Evolutionary conservation across 768 basidiomycete species (phyloP), one percentile per base, ranked within the genome.

Genomic region (Leccinum arenicola): DNA sequence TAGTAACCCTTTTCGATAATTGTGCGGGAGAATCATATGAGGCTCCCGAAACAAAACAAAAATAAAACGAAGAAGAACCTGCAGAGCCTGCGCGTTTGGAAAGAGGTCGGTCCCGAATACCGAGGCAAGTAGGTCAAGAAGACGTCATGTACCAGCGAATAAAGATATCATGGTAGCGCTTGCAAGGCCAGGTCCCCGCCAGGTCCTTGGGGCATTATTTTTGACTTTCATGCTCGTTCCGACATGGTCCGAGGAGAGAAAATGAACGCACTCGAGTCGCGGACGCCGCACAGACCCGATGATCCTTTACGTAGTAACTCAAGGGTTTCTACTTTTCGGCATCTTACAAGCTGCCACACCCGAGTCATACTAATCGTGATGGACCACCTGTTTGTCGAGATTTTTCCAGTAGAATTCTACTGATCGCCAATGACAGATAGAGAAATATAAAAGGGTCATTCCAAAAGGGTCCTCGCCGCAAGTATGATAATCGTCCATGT

Each of bases 241-340:
- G 33, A 33, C 12, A 11, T 27, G 15, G 62, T 15, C 54, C 63
- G 54, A 60, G 36, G 36, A 52, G 47, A 15, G 27, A 52, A 45
- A 40, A 14, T 2, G 49, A 43, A 21, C 64, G 43, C 64, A 65
- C 49, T 62, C 43, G 63, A 64, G 63, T 33, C 27, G 12, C 3
- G 27, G 40, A 31, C 11, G 5, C 8, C 33, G 36, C 15, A 38
- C 38, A 40, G 17, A 19, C 40, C 40, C 17, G 15, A 15, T 14
- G 14, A 38, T 17, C 15, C 14, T 6, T 45, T 45, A 45, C 43
- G 43, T 45, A 21, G 43, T 45, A 21, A 45, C 19, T 45, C 19
- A 0, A 19, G 11, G 15, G 36, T 17, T 38, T 38, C 36, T 35
- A 35, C 33, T 35, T 14, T 35, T 14, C 12, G 12, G 33, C 33